phyloP scores from a whole-genome alignment of 495 filamentous ascomycete genomes.

The Delitschia confertaspora region DNA sequence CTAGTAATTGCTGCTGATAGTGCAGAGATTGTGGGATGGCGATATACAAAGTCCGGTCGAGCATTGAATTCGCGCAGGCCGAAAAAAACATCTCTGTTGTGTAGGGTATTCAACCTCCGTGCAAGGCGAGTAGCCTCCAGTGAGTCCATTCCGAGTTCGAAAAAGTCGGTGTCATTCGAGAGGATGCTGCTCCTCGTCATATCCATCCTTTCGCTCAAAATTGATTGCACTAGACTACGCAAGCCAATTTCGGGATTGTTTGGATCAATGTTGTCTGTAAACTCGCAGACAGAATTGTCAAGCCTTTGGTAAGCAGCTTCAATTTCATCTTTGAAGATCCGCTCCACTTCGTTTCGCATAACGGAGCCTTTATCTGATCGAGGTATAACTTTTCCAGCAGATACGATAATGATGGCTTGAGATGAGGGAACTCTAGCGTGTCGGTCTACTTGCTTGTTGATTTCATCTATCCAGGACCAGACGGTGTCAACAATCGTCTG shows the following conservation, averaged over 20 bases:
- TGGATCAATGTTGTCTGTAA: not conserved
- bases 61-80: too few relatives aligned
- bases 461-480: not conserved
- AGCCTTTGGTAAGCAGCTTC: conserved; percentile 26
- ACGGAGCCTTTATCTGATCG: conserved; percentile 37
- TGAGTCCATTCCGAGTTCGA: conserved; percentile 37
- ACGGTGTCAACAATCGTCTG: not conserved
- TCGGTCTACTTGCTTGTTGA: not conserved
- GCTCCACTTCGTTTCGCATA: conserved; percentile 30
- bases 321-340: conserved; percentile 32
- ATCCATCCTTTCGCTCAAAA: conserved; percentile 8
- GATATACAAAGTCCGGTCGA: conserved; percentile 2
- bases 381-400: conserved; percentile 19
- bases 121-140: conserved; percentile 32
- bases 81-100: too few relatives aligned
- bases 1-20: not conserved
- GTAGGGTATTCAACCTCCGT: too few relatives aligned
- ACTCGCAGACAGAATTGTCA: conserved; percentile 2
- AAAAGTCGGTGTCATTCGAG: conserved; percentile 25
- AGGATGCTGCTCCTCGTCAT: conserved; percentile 6
- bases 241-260: too few relatives aligned
- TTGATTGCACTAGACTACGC: too few relatives aligned
- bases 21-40: not conserved
- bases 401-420: conserved; percentile 29
- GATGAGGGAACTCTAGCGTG: conserved; percentile 25